Base-by-base conservation (phyloP, 2,329 filamentous ascomycete genomes). In the Trichoderma sp. region DNA sequence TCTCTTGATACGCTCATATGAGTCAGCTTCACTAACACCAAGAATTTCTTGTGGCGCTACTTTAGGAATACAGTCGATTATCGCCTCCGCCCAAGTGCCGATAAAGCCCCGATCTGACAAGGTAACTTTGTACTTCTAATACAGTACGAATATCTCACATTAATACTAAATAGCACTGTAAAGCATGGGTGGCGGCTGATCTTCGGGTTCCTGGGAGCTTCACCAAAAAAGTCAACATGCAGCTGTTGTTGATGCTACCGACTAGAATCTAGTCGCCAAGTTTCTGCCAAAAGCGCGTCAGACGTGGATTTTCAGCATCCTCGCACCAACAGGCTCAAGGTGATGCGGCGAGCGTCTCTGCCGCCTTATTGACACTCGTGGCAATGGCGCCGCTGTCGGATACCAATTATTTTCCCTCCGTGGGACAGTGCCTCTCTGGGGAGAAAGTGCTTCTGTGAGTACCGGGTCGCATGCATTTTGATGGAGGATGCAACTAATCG, bases 391-490 rank as follows among this genome's bases (percentile, higher is more conserved):
- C 90, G 82, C 84, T 89, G 79, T 87, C 89, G 79, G 91, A 92
- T 83, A 85, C 86, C 79, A 86, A 88, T 81, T 96, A 95, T 84
- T 92, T 97, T 79, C 93, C 95, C 79, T 90, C 94, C 79, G 87
- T 98, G 82, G 92, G 94, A 82, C 90, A 92, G 80, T 97, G 93
- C 84, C 87, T 98, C 78, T 91, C 89, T 77, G 93, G 93, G 83
- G 91, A 95, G 81, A 88, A 89, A 78, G 88, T 92, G 80, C 86
- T 98, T 78, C 87, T 97, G 92, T 97, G 87, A 81, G 91, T 86
- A 51, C 3, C 70, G 47, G 68, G 8, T 24, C 66, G 69, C 47
- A 34, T 71, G 61, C 57, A 51, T 18, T 28, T 28, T 28, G 43
- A 30, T 56, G 71, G 62, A 71, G 70, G 71, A 72, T 75, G 72